phyloP scores from a whole-genome alignment of 352 stramenopile genomes.

The Pythium rishiriense region DNA sequence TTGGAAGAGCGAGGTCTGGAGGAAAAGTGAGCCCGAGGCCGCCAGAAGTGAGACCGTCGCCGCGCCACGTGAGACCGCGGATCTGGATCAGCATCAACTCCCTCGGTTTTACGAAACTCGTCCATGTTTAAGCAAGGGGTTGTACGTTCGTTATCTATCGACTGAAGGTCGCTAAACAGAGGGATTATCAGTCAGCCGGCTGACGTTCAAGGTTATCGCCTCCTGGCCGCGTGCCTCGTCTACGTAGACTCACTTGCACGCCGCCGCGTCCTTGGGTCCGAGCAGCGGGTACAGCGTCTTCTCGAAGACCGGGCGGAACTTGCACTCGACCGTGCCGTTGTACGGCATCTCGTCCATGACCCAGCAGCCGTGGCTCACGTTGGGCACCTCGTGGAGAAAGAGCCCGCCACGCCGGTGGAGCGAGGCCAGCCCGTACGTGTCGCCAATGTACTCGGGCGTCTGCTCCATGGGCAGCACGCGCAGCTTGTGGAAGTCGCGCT shows the following conservation, averaged over 20 bases:
- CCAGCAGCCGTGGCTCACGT: constrained; percentile 36
- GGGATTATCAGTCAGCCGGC: too few species aligned
- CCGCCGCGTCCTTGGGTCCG: not conserved
- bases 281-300: constrained; percentile 26
- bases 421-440: constrained; percentile 35
- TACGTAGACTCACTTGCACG: too few species aligned
- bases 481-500: constrained; percentile 28
- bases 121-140: too few species aligned
- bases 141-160: too few species aligned
- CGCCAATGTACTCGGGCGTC: constrained; percentile 35
- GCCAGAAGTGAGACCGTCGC: not conserved
- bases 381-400: constrained; percentile 21
- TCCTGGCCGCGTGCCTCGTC: too few species aligned
- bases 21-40: not conserved
- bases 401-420: constrained; percentile 30
- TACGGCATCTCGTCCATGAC: constrained; percentile 19
- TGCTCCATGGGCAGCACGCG: constrained; percentile 35
- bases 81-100: too few species aligned
- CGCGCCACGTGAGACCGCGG: too few species aligned
- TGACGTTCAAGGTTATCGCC: too few species aligned
- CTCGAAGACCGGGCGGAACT: constrained; percentile 41
- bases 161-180: too few species aligned
- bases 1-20: not conserved
- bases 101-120: not conserved
- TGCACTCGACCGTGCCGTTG: constrained; percentile 14